Evolutionary conservation across 176 grass and related monocot genomes (phyloP).

Genomic region (Ampelocalamus luodianensis): DNA sequence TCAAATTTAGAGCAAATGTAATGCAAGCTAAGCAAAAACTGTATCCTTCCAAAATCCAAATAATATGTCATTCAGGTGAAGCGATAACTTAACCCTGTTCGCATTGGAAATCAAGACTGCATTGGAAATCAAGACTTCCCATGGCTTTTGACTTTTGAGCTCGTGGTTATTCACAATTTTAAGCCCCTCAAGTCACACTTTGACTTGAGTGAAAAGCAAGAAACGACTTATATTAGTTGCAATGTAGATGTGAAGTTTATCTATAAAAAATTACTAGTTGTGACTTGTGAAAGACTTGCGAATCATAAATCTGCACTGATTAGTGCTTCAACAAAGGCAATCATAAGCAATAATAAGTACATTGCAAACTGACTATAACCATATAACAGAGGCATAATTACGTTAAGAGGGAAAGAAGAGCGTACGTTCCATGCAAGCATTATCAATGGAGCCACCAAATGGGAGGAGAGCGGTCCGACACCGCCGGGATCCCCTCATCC

Average conservation of each 20-base stretch:
- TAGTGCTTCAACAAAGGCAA: background rate
- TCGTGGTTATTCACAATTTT: background rate
- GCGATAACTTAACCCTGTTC: background rate
- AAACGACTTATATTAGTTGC: background rate
- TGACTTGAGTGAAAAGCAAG: background rate
- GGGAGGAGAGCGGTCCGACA: no score
- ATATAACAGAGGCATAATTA: background rate
- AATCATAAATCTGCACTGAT: background rate
- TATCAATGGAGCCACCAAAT: no score
- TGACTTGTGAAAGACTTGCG: background rate
- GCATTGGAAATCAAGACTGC: background rate
- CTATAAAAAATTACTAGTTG: background rate
- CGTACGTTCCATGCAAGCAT: no score
- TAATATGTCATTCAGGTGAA: background rate
- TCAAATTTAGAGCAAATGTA: background rate
- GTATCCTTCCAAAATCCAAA: background rate
- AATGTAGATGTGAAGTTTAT: background rate
- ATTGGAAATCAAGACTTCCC: background rate
- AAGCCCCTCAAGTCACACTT: no score
- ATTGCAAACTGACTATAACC: background rate
- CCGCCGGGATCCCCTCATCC: no score
- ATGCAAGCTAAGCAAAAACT: background rate
- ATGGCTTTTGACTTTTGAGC: background rate
- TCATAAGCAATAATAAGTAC: background rate
- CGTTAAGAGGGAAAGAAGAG: no score